These are phyloP conservation scores for Penicillium italicum DNA, from an alignment of 2,329 filamentous ascomycete genomes.

Conservation along the genomic window DNA sequence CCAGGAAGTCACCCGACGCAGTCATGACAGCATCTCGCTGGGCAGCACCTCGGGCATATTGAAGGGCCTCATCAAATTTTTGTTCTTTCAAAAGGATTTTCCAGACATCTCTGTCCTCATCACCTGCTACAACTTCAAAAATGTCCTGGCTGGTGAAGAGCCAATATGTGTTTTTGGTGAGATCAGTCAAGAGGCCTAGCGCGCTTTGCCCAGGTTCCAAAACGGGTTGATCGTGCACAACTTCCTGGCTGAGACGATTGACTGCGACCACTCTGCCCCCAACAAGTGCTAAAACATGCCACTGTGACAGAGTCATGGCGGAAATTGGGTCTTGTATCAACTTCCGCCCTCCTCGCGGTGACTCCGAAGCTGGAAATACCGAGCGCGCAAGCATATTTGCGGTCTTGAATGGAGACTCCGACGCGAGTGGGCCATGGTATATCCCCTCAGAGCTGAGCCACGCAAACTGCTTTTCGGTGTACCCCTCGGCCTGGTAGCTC, in stretches of 20 bases:
- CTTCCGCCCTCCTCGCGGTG: constrained; percentile 61
- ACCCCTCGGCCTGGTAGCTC: constrained; percentile 51
- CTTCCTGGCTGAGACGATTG: constrained; percentile 79
- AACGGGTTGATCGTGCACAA: constrained; percentile 85
- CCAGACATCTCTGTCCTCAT: constrained; percentile 93
- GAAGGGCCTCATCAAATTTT: constrained; percentile 82
- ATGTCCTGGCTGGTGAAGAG: constrained; percentile 88
- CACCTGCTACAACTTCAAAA: constrained; percentile 84
- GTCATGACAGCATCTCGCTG: constrained; percentile 91
- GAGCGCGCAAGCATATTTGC: constrained; percentile 73
- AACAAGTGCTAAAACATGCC: constrained; percentile 82
- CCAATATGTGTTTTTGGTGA: constrained; percentile 97
- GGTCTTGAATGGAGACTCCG: constrained; percentile 67
- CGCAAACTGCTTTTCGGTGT: constrained; percentile 64
- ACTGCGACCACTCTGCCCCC: constrained; percentile 79
- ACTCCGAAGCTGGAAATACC: constrained; percentile 67
- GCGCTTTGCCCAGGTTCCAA: constrained; percentile 73
- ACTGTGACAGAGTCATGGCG: constrained; percentile 82
- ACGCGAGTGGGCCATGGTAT: constrained; percentile 76
- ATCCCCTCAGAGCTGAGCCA: constrained; percentile 88
- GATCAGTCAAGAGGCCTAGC: constrained; percentile 81
- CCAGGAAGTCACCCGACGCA: constrained; percentile 83
- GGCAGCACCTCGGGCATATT: constrained; percentile 71
- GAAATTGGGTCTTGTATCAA: constrained; percentile 68
- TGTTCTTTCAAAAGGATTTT: constrained; percentile 83